phyloP scores from a whole-genome alignment of 768 basidiomycete species.

The Amanita brunnescens region DNA sequence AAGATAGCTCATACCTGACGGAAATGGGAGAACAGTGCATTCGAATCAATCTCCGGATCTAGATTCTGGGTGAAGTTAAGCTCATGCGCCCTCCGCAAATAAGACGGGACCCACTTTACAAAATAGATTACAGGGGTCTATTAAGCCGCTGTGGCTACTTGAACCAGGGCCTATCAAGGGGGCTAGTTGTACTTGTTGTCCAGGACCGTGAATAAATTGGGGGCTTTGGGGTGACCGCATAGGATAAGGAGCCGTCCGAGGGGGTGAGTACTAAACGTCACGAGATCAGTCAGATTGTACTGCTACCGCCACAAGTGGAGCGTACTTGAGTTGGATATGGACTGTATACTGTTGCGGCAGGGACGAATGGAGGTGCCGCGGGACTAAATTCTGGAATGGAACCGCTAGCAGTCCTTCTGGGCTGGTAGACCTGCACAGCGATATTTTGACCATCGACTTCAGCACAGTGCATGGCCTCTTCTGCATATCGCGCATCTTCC shows the following conservation, averaged over 20 bases:
- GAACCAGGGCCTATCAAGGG: slow-evolving; percentile 70
- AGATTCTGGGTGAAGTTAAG: slow-evolving; percentile 51
- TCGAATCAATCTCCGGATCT: slow-evolving; percentile 78
- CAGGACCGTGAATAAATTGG: slow-evolving; percentile 76
- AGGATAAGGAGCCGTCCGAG: slow-evolving; percentile 45
- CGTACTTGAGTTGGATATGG: slow-evolving; percentile 54
- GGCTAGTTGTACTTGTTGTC: slow-evolving; percentile 83
- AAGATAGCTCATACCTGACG: slow-evolving; percentile 44
- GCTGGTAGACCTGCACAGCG: slow-evolving; percentile 71
- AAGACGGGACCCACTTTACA: slow-evolving; percentile 54
- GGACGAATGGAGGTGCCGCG: slow-evolving; percentile 69
- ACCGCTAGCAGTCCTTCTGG: slow-evolving; percentile 43
- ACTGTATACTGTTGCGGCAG: slow-evolving; percentile 51
- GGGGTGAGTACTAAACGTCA: slow-evolving; percentile 53
- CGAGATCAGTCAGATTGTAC: slow-evolving; percentile 1
- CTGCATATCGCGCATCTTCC: slow-evolving; percentile 71
- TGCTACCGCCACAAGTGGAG: slow-evolving; percentile 3
- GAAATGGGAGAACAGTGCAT: slow-evolving; percentile 77
- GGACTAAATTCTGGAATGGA: slow-evolving; percentile 59
- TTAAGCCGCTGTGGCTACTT: slow-evolving; percentile 75
- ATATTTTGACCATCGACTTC: slow-evolving; percentile 82
- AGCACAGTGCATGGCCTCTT: slow-evolving; percentile 76
- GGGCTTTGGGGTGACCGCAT: slow-evolving; percentile 34
- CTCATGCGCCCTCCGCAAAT: not conserved
- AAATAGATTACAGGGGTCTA: slow-evolving; percentile 86